These are phyloP conservation scores for Xylariaceae sp. DNA, from an alignment of 2,329 filamentous ascomycete species.

Conservation along the genomic window DNA sequence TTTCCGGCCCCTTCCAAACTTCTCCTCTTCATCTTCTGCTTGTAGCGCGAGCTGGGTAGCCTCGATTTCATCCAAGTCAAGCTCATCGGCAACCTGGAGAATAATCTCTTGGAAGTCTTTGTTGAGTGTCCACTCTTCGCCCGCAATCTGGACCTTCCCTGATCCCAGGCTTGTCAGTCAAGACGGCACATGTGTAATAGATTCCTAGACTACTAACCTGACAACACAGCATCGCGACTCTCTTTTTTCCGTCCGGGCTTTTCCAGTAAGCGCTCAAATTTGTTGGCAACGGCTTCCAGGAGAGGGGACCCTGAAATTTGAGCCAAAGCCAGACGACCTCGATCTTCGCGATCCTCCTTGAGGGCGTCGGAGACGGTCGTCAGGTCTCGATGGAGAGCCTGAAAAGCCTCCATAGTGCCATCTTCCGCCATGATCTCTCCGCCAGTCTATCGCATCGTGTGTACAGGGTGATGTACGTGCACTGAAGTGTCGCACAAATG, in stretches of 20 bases:
- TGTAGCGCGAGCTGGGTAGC: slow-evolving; percentile 78
- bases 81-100: slow-evolving; percentile 81
- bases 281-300: slow-evolving; percentile 69
- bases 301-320: slow-evolving; percentile 31
- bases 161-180: slow-evolving; percentile 18
- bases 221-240: slow-evolving; percentile 74
- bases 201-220: slow-evolving; percentile 55
- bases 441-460: slow-evolving; percentile 54
- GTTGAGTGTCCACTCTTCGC: slow-evolving; percentile 80
- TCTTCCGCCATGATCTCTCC: slow-evolving; percentile 69
- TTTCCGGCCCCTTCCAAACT: slow-evolving; percentile 73
- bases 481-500: slow-evolving; percentile 18
- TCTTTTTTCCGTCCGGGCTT: slow-evolving; percentile 75
- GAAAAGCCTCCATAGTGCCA: slow-evolving; percentile 76
- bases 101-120: slow-evolving; percentile 84
- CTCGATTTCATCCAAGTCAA: slow-evolving; percentile 88
- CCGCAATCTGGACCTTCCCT: slow-evolving; percentile 79
- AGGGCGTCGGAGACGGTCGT: slow-evolving; percentile 75
- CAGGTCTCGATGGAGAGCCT: slow-evolving; percentile 86
- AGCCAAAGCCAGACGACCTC: slow-evolving; percentile 58
- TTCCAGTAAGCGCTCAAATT: slow-evolving; percentile 75
- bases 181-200: neutral
- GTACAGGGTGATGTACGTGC: slow-evolving; percentile 20
- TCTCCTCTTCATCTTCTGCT: slow-evolving; percentile 70
- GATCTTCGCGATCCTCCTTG: slow-evolving; percentile 64